Evolutionary conservation across 371 early-diverging fungal species (phyloP).

Genomic region (Mucor lusitanicus): DNA sequence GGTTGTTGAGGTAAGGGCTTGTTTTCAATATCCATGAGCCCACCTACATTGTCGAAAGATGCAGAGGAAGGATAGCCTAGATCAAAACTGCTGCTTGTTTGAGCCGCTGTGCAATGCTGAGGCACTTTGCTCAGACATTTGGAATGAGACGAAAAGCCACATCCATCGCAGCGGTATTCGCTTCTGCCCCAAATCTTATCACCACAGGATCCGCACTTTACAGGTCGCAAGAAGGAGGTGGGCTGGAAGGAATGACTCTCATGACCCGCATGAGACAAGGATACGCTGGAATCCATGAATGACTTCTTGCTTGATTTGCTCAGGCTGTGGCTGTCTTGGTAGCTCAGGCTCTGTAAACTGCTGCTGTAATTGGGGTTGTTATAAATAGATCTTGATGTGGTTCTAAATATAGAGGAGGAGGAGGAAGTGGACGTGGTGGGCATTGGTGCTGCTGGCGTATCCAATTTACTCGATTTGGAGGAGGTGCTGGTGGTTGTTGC

Average conservation of each 20-base stretch:
- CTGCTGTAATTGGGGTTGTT: slow-evolving; percentile 4
- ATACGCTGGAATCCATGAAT: slow-evolving; percentile 4
- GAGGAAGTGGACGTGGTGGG: slow-evolving; percentile 16
- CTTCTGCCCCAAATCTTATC: slow-evolving; percentile 87
- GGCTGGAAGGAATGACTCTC: slow-evolving; percentile 59
- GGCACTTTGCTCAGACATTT: slow-evolving; percentile 40
- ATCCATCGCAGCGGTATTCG: slow-evolving; percentile 75
- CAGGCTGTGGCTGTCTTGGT: neutral
- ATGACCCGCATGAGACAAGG: neutral
- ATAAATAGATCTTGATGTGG: neutral
- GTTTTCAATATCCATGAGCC: neutral
- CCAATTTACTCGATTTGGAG: neutral
- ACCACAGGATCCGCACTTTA: slow-evolving; percentile 80
- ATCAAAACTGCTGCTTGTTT: slow-evolving; percentile 23
- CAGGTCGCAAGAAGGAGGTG: slow-evolving; percentile 65
- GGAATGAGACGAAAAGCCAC: slow-evolving; percentile 34
- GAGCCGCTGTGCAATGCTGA: slow-evolving; percentile 23
- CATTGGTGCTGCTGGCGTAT: neutral
- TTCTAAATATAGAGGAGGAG: slow-evolving; percentile 1
- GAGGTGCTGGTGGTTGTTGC: neutral
- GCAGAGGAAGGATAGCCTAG: neutral
- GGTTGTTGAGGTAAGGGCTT: neutral
- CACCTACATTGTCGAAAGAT: neutral
- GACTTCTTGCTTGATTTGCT: slow-evolving; percentile 2
- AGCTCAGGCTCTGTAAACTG: slow-evolving; percentile 7